A percentile compares a stretch with the other conserved stretches of the same genome.
Conservation (phyloP, 2,329 filamentous ascomycete genomes). For the Claviceps fusiformis region DNA sequence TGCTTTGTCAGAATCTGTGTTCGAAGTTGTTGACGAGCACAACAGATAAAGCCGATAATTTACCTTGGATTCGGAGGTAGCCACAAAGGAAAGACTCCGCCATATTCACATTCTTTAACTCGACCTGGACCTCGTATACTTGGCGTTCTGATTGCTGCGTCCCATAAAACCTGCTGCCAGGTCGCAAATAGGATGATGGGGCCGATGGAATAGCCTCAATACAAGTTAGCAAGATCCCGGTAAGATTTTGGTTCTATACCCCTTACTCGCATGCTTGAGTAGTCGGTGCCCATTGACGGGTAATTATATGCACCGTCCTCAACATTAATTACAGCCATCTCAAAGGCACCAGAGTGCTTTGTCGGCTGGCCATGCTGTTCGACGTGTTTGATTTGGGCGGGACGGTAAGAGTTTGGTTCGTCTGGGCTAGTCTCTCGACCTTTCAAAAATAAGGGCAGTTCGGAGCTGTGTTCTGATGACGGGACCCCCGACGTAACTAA, state of each 20-base stretch:
- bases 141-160: conserved; percentile 90
- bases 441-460: conserved; percentile 20
- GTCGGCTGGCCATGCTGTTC: conserved; percentile 5
- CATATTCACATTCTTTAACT: conserved; percentile 94
- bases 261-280: conserved; percentile 23
- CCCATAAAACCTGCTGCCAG: conserved; percentile 78
- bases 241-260: background rate
- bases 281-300: conserved; percentile 25
- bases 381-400: background rate
- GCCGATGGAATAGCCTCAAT: conserved; percentile 53
- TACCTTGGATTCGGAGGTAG: conserved; percentile 90
- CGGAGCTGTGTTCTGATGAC: conserved; percentile 19
- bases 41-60: background rate
- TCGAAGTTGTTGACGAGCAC: background rate
- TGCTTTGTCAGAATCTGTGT: background rate
- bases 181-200: conserved; percentile 74
- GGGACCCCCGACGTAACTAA: conserved; percentile 20
- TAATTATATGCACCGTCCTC: conserved; percentile 13
- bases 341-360: conserved; percentile 14
- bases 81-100: conserved; percentile 88
- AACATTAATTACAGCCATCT: conserved; percentile 15
- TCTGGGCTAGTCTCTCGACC: conserved; percentile 10
- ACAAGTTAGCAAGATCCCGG: conserved; percentile 3
- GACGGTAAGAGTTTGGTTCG: background rate
- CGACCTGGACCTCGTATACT: conserved; percentile 89